A percentile compares a stretch with the other conserved stretches of the same genome.
Evolutionary conservation across 2,329 filamentous ascomycete species (phyloP).

Genomic region (Arthrobotrys conoides): DNA sequence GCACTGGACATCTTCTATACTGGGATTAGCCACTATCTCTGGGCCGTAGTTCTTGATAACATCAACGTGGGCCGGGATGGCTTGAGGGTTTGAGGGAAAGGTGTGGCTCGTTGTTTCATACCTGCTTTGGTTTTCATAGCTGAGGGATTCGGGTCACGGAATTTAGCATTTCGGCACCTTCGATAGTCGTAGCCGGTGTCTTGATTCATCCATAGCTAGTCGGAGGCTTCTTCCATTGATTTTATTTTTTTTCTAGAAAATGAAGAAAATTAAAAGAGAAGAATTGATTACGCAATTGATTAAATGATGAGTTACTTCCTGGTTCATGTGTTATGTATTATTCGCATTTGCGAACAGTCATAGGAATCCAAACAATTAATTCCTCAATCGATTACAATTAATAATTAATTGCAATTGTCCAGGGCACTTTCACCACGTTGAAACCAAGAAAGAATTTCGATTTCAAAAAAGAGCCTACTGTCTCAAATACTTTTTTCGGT

Average conservation of each 20-base stretch:
- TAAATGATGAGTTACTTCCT: neutral
- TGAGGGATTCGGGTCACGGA: slow-evolving; percentile 3
- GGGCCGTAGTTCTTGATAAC: slow-evolving; percentile 12
- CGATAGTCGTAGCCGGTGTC: neutral
- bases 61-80: slow-evolving; percentile 41
- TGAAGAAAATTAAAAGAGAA: neutral
- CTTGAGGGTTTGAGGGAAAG: slow-evolving; percentile 25
- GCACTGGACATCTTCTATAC: slow-evolving; percentile 34
- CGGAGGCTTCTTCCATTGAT: neutral
- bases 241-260: too few species aligned
- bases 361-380: slow-evolving; percentile 33
- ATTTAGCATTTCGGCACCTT: neutral
- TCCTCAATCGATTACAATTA: slow-evolving; percentile 16
- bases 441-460: neutral
- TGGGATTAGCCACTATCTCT: slow-evolving; percentile 40
- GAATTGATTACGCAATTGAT: neutral
- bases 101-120: slow-evolving; percentile 59
- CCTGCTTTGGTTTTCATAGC: slow-evolving; percentile 3
- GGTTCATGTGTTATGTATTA: neutral
- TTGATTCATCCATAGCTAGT: neutral
- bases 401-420: slow-evolving; percentile 16
- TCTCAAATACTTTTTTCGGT: slow-evolving; percentile 22
- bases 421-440: neutral
- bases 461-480: neutral
- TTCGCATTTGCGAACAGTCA: slow-evolving; percentile 47